Conservation (phyloP, 2,329 filamentous ascomycete genomes). For the Pyrenophora graminea region DNA sequence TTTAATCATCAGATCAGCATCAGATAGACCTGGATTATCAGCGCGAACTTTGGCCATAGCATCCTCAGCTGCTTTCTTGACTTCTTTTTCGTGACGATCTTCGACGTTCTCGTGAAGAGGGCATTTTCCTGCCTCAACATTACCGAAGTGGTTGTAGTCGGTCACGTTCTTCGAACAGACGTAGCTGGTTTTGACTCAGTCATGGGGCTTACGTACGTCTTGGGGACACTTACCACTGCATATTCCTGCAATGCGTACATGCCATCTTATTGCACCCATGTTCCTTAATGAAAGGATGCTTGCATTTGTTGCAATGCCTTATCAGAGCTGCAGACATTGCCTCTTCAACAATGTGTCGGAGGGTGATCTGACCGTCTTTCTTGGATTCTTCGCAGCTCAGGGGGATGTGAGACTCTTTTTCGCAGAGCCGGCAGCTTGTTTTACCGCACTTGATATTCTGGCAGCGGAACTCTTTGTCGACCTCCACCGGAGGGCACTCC, state of each 20-base stretch:
- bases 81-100: conserved; percentile 65
- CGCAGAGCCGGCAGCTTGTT: conserved; percentile 62
- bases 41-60: conserved; percentile 60
- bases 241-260: conserved; percentile 63
- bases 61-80: conserved; percentile 63
- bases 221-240: conserved; percentile 57
- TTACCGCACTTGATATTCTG: conserved; percentile 66
- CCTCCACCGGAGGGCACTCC: conserved; percentile 68
- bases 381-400: conserved; percentile 69
- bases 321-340: conserved; percentile 82
- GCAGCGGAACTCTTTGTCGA: conserved; percentile 75
- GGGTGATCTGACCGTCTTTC: conserved; percentile 63
- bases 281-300: conserved; percentile 78
- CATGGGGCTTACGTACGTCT: not conserved
- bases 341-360: conserved; percentile 74
- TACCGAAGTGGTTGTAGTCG: conserved; percentile 73
- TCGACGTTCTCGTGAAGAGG: conserved; percentile 68
- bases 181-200: conserved; percentile 56
- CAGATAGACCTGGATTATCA: conserved; percentile 65
- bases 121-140: conserved; percentile 57
- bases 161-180: conserved; percentile 69
- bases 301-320: conserved; percentile 72
- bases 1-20: conserved; percentile 60
- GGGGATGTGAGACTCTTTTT: conserved; percentile 70
- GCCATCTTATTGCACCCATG: conserved; percentile 83